These are phyloP conservation scores for Crithidia sp. DNA, from an alignment of 208 protist genomes.

Conservation along the genomic window DNA sequence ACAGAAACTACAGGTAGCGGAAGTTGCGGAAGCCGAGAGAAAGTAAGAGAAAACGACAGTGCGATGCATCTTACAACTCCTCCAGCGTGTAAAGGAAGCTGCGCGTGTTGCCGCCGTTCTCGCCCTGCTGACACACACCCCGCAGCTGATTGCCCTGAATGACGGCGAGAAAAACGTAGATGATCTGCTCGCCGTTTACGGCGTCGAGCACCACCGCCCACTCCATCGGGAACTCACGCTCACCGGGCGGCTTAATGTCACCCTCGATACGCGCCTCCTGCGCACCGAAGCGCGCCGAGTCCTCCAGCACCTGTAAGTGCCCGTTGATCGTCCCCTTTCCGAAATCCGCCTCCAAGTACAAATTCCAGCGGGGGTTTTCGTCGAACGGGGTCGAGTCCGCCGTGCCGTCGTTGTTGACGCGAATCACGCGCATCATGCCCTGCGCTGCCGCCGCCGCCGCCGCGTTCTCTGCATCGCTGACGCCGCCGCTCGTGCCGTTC, in stretches of 20 bases:
- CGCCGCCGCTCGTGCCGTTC: conserved; percentile 2
- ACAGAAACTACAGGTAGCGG: not conserved
- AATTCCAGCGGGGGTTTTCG: conserved; percentile 78
- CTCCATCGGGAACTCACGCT: conserved; percentile 89
- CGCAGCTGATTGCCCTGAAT: conserved; percentile 88
- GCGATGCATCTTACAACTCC: conserved; percentile 59
- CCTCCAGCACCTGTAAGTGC: conserved; percentile 65
- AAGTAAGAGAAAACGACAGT: not conserved
- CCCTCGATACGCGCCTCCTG: conserved; percentile 85
- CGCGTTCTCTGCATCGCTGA: conserved; percentile 14
- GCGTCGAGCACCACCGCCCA: conserved; percentile 76
- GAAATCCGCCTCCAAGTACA: conserved; percentile 80
- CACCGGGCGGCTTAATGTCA: conserved; percentile 77
- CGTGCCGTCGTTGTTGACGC: conserved; percentile 54
- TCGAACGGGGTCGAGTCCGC: conserved; percentile 82
- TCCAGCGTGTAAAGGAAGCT: conserved; percentile 88
- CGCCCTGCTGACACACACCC: conserved; percentile 75
- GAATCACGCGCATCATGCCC: conserved; percentile 85
- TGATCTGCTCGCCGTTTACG: conserved; percentile 58
- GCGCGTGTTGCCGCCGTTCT: conserved; percentile 56
- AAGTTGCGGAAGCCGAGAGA: not conserved
- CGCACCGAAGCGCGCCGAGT: conserved; percentile 56
- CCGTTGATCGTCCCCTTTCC: conserved; percentile 73
- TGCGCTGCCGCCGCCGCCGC: conserved; percentile 49
- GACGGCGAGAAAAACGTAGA: conserved; percentile 84